A percentile compares a stretch with the other conserved stretches of the same genome.
phyloP scores from a whole-genome alignment of 176 grass and related monocot species.

The Aegilops longissima region DNA sequence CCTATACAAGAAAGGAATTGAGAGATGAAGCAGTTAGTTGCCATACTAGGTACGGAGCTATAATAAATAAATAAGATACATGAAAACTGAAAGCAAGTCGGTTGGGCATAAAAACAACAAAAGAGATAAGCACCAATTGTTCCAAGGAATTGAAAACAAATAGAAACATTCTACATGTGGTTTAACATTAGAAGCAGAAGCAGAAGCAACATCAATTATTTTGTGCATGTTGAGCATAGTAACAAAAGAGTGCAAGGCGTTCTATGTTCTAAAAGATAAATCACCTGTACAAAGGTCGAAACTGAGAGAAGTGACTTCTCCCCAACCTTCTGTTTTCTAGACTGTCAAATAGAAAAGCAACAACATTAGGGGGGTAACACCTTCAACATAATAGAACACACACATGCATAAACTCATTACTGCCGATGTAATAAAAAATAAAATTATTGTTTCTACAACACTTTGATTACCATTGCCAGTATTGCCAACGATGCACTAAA shows the following conservation, averaged over 20 bases:
- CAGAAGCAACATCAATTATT: neutral
- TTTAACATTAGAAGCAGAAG: conserved; percentile 23
- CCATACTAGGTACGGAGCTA: neutral
- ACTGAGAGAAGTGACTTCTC: conserved; percentile 92
- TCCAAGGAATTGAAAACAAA: conserved; percentile 11
- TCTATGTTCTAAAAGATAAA: conserved; percentile 26
- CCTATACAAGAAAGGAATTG: conserved; percentile 56
- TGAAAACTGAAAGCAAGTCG: neutral
- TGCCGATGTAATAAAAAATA: conserved; percentile 6
- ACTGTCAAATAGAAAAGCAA: conserved; percentile 53
- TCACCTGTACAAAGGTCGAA: conserved; percentile 96
- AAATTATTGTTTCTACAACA: neutral
- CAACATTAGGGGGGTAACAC: neutral
- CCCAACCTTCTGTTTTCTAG: conserved; percentile 92
- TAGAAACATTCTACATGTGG: neutral
- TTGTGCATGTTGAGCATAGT: conserved; percentile 2
- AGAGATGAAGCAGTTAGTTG: conserved; percentile 14
- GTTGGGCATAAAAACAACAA: conserved; percentile 17
- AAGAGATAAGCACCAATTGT: neutral
- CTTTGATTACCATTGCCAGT: neutral
- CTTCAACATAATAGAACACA: neutral
- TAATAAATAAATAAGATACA: conserved; percentile 11
- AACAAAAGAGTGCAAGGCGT: neutral
- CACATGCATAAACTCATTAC: conserved; percentile 15
- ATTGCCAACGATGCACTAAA: conserved; percentile 9